A percentile compares a stretch with the other conserved stretches of the same genome.
Conservation (phyloP, 2,329 filamentous ascomycete species). For the Stylonectria norvegica region DNA sequence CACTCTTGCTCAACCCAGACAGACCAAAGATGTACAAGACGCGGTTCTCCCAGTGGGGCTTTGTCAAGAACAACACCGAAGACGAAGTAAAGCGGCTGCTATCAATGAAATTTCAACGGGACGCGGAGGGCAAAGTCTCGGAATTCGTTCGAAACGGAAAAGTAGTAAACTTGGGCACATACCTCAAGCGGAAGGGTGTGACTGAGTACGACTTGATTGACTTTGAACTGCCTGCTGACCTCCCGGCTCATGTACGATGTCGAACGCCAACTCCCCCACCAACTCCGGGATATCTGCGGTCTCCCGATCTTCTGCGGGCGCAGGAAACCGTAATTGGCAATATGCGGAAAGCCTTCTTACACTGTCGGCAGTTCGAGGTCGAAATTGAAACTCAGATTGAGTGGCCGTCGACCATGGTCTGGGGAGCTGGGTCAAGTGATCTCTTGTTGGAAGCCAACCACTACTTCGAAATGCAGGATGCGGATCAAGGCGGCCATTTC, state of each 20-base stretch:
- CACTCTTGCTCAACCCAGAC: slow-evolving; percentile 14
- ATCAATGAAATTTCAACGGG: slow-evolving; percentile 51
- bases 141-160: slow-evolving; percentile 52
- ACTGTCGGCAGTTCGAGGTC: slow-evolving; percentile 42
- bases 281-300: slow-evolving; percentile 39
- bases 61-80: slow-evolving; percentile 54
- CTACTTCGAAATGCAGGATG: slow-evolving; percentile 39
- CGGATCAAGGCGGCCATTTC: slow-evolving; percentile 38
- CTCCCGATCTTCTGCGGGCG: slow-evolving; percentile 41
- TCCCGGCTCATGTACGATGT: slow-evolving; percentile 43
- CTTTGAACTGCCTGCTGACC: slow-evolving; percentile 41
- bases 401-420: slow-evolving; percentile 42
- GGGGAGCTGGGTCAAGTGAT: slow-evolving; percentile 44
- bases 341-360: slow-evolving; percentile 43
- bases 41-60: slow-evolving; percentile 53
- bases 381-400: slow-evolving; percentile 36
- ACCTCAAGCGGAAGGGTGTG: slow-evolving; percentile 51
- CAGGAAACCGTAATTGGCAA: slow-evolving; percentile 44
- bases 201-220: slow-evolving; percentile 51
- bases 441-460: slow-evolving; percentile 43
- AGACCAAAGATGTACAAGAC: slow-evolving; percentile 56
- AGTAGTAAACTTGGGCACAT: slow-evolving; percentile 50
- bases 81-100: slow-evolving; percentile 50
- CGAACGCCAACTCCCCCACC: slow-evolving; percentile 45
- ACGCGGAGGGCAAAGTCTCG: slow-evolving; percentile 51